Conservation (phyloP, 2,329 filamentous ascomycete species). For the Penicillium hesseltinei region DNA sequence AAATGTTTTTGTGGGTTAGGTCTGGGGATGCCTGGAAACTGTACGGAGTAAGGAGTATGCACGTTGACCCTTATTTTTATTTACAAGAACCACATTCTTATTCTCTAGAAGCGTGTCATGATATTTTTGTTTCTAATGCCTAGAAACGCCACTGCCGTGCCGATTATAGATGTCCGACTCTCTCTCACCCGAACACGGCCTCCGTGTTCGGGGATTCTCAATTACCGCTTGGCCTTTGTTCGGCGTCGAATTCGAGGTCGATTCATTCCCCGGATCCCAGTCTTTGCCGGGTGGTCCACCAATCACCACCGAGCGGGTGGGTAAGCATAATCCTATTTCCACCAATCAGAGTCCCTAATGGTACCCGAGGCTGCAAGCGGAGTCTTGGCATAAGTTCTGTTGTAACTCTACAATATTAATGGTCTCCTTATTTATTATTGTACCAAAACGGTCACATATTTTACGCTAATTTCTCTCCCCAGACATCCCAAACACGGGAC, state of each 20-base stretch:
- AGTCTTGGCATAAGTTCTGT: conserved; percentile 15
- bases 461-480: conserved; percentile 6
- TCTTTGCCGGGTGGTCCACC: conserved; percentile 6
- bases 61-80: background rate
- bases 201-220: background rate
- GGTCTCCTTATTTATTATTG: conserved; percentile 4
- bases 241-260: conserved; percentile 7
- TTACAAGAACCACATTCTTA: background rate
- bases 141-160: conserved; percentile 2
- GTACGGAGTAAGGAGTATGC: background rate
- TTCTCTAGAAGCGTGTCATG: background rate
- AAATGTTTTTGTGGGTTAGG: conserved; percentile 2
- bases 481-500: conserved; percentile 3
- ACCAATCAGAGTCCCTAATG: conserved; percentile 4
- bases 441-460: background rate
- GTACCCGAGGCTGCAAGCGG: conserved; percentile 15
- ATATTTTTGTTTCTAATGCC: background rate
- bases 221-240: conserved; percentile 8
- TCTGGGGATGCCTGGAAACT: conserved; percentile 2
- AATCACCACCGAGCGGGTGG: conserved; percentile 7
- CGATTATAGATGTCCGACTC: conserved; percentile 4
- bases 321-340: background rate
- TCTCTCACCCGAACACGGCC: conserved; percentile 13
- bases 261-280: conserved; percentile 24
- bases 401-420: conserved; percentile 7